Base-by-base conservation (phyloP, 257 asterid species). In the Jasminum sambac region DNA sequence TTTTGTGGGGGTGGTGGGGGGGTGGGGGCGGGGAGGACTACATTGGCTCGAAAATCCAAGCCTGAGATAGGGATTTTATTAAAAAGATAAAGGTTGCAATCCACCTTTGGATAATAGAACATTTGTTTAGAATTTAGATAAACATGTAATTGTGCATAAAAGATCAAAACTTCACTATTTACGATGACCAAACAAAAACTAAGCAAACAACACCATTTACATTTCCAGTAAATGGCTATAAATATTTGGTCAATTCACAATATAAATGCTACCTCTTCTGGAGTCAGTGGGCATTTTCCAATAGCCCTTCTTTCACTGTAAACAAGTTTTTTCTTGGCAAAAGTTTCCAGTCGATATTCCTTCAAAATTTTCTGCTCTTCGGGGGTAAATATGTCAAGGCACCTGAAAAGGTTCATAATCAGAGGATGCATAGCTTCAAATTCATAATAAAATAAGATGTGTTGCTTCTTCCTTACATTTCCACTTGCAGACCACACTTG, bases 221-320 rank as follows among this genome's bases (percentile, higher is more conserved):
- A 2, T 41, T 41, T 41, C 8, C 0, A 2, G 14, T 41, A 14
- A 41, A 41, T 11, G 95, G 75, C 65, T 87, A 77, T 48, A 94
- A 91, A 72, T 91, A 95, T 75, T 82, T 83, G 96, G 89, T 91
- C 74, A 89, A 91, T 37, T 10, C 42, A 62, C 16, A 17, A 48
- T 16, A 13, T 72, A 73, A 69, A 61, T 42, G 41, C 62, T 84
- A 88, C 99, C 96, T 95, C 99, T 85, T 88, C 99, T 24, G 99
- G 99, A 76, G 99, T 95, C 48, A 91, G 75, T 40, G 99, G 99
- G 76, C 99, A 95, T 81, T 95, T 95, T 67, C 99, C 98, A 67
- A 95, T 95, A 5, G 97, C 96, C 80, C 99, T 86, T 82, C 99
- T 88, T 87, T 94, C 96, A 77, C 62, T 77, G 69, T 91, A 92